Evolutionary conservation across 768 basidiomycete genomes (phyloP), one percentile per base, ranked within the genome.

Genomic region (Russula lepida): DNA sequence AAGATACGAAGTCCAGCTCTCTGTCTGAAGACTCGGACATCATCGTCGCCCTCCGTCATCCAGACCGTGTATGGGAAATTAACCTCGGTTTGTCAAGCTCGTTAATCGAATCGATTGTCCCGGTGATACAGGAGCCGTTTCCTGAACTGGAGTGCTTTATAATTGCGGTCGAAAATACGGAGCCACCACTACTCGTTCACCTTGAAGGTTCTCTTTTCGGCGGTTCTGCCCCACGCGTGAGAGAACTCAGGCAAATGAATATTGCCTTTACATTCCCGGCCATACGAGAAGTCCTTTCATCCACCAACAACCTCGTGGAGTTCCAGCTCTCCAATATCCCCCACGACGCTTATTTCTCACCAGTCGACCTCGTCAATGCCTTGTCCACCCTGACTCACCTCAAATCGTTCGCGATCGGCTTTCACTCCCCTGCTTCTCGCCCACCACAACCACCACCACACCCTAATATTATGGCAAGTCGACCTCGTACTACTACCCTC

Each of bases 161-260:
- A 0, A 6, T 66, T n/a, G 74, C 48, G 69, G 79, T n/a, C 63
- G 27, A 32, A 66, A 3, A 55, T 78, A 0, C 69, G 70, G 23
- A 58, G 79, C 57, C 71, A 78, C 46, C 7, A 25, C 1, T 47
- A 15, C 44, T 1, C 0, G 7, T 69, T 37, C 13, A 12, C 25
- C n/a, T n/a, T n/a, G n/a, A n/a, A n/a, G 5, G 9, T 6, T 9
- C 0, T 13, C 54, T 48, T 35, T 21, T 60, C 17, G 47, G 59
- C n/a, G 59, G 46, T 33, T 60, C 53, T 28, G 35, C 59, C 11
- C 59, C 53, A n/a, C 28, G 11, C 23, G 13, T 60, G 19, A 21
- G 6, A 17, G n/a, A 21, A 4, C 30, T 60, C n/a, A 3, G 32
- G 6, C 2, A 41, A 19, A 1, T 17, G 0, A 23, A 47, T 12